These are phyloP conservation scores for Fusarium subtropicale DNA, from an alignment of 2,329 filamentous ascomycete genomes.

Conservation along the genomic window DNA sequence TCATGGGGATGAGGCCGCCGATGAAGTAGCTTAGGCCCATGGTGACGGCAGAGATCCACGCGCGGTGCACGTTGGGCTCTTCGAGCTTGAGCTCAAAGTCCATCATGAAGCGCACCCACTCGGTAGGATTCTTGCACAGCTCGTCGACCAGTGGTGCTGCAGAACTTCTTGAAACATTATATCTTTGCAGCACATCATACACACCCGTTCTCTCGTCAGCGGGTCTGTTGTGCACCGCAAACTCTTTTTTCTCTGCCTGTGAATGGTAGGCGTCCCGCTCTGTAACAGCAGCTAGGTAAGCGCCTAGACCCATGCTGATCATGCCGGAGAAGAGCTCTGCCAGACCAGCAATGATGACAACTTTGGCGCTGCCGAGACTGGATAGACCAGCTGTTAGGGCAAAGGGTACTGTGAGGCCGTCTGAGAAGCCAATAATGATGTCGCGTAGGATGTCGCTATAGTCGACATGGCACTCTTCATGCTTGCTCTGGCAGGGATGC, in stretches of 20 bases:
- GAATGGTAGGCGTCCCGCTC: slow-evolving; percentile 64
- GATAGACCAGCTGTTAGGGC: slow-evolving; percentile 80
- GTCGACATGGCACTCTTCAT: slow-evolving; percentile 49
- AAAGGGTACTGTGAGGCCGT: slow-evolving; percentile 84
- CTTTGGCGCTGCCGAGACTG: slow-evolving; percentile 70
- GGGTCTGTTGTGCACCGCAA: slow-evolving; percentile 57
- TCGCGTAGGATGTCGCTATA: slow-evolving; percentile 66
- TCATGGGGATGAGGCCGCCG: slow-evolving; percentile 76
- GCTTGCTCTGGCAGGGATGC: slow-evolving; percentile 41
- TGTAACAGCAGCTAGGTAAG: slow-evolving; percentile 74
- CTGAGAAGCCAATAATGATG: slow-evolving; percentile 80
- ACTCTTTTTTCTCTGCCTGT: slow-evolving; percentile 59
- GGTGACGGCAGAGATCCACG: slow-evolving; percentile 70
- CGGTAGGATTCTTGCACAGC: slow-evolving; percentile 60
- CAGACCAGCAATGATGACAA: slow-evolving; percentile 77
- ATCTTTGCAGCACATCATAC: slow-evolving; percentile 63
- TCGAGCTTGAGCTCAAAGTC: slow-evolving; percentile 66
- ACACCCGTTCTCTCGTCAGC: slow-evolving; percentile 60
- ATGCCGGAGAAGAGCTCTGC: slow-evolving; percentile 81
- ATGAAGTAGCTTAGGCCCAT: slow-evolving; percentile 77
- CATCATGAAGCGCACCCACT: slow-evolving; percentile 69
- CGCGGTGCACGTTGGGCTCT: slow-evolving; percentile 56
- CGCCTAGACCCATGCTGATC: slow-evolving; percentile 82
- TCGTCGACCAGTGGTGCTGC: slow-evolving; percentile 61
- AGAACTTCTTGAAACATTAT: slow-evolving; percentile 59